Evolutionary conservation across 345 rosid species (phyloP).

Genomic region (Populus euphratica): DNA sequence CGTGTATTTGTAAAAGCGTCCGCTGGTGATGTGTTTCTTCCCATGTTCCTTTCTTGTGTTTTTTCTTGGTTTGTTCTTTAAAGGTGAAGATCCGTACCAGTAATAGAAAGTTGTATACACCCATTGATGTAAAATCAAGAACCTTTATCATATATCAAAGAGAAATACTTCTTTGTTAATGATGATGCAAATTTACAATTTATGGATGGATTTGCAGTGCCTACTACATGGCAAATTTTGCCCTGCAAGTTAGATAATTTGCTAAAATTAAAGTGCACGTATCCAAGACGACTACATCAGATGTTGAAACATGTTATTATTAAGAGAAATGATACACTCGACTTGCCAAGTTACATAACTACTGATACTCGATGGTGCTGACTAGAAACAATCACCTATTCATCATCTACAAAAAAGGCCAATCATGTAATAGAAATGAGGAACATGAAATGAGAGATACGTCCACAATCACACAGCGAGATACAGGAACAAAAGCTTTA

Average conservation of each 20-base stretch:
- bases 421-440: not conserved
- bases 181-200: constrained; percentile 4
- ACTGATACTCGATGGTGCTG: not conserved
- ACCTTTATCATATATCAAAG: constrained; percentile 22
- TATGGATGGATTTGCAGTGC: not conserved
- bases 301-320: not conserved
- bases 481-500: constrained; percentile 20
- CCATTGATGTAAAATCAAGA: constrained; percentile 27
- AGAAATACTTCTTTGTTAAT: constrained; percentile 12
- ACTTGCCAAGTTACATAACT: not conserved
- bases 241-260: not conserved
- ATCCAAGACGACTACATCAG: not conserved
- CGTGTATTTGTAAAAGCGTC: constrained; percentile 16
- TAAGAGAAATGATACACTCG: constrained; percentile 13
- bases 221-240: not conserved
- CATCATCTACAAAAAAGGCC: constrained; percentile 16
- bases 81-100: constrained; percentile 21
- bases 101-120: constrained; percentile 33
- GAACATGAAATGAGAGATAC: not conserved
- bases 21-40: constrained; percentile 11
- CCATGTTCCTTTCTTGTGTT: not conserved
- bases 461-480: too few species aligned
- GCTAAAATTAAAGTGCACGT: not conserved
- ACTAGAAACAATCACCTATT: not conserved
- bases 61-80: not conserved